phyloP scores from a whole-genome alignment of 306 rosid genomes.

The Morella rubra region DNA sequence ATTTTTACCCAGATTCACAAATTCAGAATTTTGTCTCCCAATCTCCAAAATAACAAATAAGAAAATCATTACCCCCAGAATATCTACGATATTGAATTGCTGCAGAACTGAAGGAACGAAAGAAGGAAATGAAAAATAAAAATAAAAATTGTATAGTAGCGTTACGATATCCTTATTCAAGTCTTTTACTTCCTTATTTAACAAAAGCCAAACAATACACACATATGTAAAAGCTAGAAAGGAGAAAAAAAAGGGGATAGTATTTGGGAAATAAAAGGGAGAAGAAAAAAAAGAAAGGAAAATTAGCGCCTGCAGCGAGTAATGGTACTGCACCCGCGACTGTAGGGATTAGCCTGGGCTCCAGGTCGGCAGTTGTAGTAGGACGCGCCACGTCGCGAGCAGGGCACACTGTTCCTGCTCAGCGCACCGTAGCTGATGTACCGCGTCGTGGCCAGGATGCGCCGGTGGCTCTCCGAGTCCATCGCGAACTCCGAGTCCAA shows the following conservation, averaged over 20 bases:
- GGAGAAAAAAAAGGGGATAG: neutral
- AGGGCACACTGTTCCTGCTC: constrained; percentile 86
- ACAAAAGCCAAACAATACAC: constrained; percentile 27
- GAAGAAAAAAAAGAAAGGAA: neutral
- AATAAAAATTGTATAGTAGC: constrained; percentile 20
- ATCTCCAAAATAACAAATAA: neutral
- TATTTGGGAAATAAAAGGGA: neutral
- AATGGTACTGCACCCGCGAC: constrained; percentile 78
- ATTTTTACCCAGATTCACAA: neutral
- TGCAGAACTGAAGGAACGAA: constrained; percentile 5
- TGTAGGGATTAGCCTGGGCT: constrained; percentile 89
- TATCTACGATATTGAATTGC: neutral
- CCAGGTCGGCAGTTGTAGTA: constrained; percentile 92
- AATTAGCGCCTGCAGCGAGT: constrained; percentile 80
- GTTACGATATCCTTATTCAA: constrained; percentile 40
- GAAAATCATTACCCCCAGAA: neutral
- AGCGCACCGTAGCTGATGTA: constrained; percentile 97
- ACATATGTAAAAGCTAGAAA: constrained; percentile 22
- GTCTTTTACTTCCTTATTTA: constrained; percentile 23
- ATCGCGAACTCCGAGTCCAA: constrained; percentile 58
- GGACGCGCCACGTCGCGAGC: constrained; percentile 92
- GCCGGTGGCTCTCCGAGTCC: constrained; percentile 87
- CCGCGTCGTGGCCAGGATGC: constrained; percentile 58
- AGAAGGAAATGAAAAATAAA: neutral
- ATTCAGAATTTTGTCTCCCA: neutral